Evolutionary conservation across 768 basidiomycete genomes (phyloP), one percentile per base, ranked within the genome.

Genomic region (Pleurotus citrinopileatus): DNA sequence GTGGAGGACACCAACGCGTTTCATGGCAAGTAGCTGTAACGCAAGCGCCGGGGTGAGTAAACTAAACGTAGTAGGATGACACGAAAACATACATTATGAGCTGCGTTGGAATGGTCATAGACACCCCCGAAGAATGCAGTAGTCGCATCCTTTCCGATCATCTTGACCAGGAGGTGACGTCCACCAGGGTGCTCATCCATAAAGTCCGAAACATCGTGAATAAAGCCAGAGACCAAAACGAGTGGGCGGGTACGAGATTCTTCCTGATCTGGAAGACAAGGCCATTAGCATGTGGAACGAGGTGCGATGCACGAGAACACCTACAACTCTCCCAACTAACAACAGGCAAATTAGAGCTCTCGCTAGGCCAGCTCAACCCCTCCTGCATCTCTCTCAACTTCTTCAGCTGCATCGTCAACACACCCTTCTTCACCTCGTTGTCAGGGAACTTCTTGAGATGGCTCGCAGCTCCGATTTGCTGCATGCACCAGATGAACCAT

Each of bases 401-500:
- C 76, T 94, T 94, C 46, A 97, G 78, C 65, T 94, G 79, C 92
- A 97, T 95, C 23, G 94, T 95, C 42, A 94, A 80, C 64, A 94
- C 87, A 34, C 94, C 94, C 73, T 96, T 97, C 80, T 84, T 71
- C 36, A 81, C 74, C 68, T 81, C 79, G 59, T 81, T 81, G 46
- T 78, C 75, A 29, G 78, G 75, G 73, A 80, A 80, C 42, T 73
- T 76, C 75, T 87, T 87, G 58, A 90, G 77, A 65, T 88, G 85
- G 43, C 78, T 78, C 17, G 87, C 86, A 44, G 87, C 78, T 25
- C 89, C 88, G 43, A 91, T 17, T 55, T 72, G 59, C 52, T 80
- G 65, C 70, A 78, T 79, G 10, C 70, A 69, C 73, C 75, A 79
- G 71, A 92, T 94, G 75, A 91, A 89, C 91, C 91, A 94, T 69